Evolutionary conservation across 1,139 yeast species (phyloP).

Genomic region (Yamadazyma jaroonii): DNA sequence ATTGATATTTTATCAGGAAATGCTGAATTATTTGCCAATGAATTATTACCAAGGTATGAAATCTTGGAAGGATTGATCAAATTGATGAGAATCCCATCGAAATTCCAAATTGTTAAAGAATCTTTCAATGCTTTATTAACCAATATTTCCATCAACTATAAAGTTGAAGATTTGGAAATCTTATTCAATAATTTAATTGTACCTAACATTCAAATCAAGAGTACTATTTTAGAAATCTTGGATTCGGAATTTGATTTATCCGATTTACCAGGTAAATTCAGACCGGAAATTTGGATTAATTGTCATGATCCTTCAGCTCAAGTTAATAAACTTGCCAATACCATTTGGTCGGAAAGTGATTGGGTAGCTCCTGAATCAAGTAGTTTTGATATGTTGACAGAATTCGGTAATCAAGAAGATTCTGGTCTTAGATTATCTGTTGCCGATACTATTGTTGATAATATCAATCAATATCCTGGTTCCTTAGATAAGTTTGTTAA

Average conservation of each 20-base stretch:
- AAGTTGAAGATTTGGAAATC: slow-evolving; percentile 54
- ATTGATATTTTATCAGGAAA: slow-evolving; percentile 76
- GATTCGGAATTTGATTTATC: slow-evolving; percentile 76
- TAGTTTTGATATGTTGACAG: slow-evolving; percentile 39
- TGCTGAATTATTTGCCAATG: slow-evolving; percentile 68
- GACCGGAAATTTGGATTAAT: slow-evolving; percentile 75
- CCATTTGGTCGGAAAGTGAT: slow-evolving; percentile 82
- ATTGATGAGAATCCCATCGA: slow-evolving; percentile 69
- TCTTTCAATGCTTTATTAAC: slow-evolving; percentile 75
- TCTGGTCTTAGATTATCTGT: slow-evolving; percentile 66
- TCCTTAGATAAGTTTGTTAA: slow-evolving; percentile 33
- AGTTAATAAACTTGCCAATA: slow-evolving; percentile 64
- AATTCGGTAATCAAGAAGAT: slow-evolving; percentile 52
- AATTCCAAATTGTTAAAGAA: slow-evolving; percentile 79
- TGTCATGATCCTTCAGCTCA: slow-evolving; percentile 69
- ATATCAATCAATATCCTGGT: slow-evolving; percentile 27
- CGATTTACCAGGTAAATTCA: slow-evolving; percentile 48
- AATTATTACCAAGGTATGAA: slow-evolving; percentile 64
- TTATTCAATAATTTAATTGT: slow-evolving; percentile 59
- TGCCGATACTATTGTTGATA: slow-evolving; percentile 55
- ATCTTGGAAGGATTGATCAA: slow-evolving; percentile 62
- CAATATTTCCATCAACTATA: slow-evolving; percentile 62
- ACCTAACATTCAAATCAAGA: slow-evolving; percentile 69
- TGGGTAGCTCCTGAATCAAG: slow-evolving; percentile 46
- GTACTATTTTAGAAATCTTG: slow-evolving; percentile 74